These are phyloP conservation scores for Boletus sp. DNA, from an alignment of 768 basidiomycete species.

Conservation along the genomic window DNA sequence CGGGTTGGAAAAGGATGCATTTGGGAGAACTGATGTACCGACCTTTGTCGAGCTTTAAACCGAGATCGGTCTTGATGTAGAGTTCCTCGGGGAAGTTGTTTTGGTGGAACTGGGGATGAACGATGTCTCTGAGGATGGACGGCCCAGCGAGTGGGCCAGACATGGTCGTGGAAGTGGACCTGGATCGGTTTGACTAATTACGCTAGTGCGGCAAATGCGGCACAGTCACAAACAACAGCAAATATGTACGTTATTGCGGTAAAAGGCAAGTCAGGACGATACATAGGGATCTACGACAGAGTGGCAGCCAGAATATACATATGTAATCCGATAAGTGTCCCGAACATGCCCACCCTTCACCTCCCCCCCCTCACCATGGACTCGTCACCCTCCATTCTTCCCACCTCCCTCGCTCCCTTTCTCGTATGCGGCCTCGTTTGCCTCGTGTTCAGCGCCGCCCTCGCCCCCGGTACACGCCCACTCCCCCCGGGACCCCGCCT, in stretches of 20 bases:
- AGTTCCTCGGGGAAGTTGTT: slow-evolving; percentile 82
- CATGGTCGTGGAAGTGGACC: slow-evolving; percentile 7
- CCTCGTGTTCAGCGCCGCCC: slow-evolving; percentile 10
- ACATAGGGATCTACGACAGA: background rate
- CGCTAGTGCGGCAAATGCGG: background rate
- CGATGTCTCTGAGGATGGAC: slow-evolving; percentile 62
- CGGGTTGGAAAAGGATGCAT: background rate
- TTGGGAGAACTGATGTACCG: background rate
- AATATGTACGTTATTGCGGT: background rate
- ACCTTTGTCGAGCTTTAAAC: slow-evolving; percentile 93
- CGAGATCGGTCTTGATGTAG: slow-evolving; percentile 78
- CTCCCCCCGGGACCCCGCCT: slow-evolving; percentile 44
- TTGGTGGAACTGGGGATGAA: slow-evolving; percentile 92
- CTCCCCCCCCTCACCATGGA: background rate
- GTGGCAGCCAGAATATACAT: no score
- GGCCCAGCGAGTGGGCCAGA: slow-evolving; percentile 55
- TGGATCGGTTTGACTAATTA: no score
- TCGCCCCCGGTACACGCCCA: slow-evolving; percentile 3
- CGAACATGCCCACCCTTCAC: background rate
- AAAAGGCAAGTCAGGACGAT: background rate
- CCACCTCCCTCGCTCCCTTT: background rate
- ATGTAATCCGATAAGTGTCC: background rate
- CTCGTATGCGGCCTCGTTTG: slow-evolving; percentile 9
- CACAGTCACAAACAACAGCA: background rate
- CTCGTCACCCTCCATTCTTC: background rate